phyloP scores from a whole-genome alignment of 768 basidiomycete genomes.

The Suillus brevipes region DNA sequence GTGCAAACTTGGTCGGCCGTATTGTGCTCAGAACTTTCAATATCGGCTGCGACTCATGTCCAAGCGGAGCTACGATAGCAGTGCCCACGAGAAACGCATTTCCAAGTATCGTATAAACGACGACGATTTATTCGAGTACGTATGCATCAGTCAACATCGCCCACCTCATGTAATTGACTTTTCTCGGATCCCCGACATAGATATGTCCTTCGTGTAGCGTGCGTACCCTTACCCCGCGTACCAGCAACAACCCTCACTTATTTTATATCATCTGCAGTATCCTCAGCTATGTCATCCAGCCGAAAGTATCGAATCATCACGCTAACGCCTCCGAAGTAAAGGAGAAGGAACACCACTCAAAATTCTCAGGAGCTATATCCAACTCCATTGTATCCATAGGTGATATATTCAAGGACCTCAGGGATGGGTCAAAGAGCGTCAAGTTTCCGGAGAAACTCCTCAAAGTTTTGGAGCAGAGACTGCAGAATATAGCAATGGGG shows the following conservation, averaged over 20 bases:
- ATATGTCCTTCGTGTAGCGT: conserved; percentile 85
- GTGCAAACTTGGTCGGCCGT: not conserved
- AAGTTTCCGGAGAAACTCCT: conserved; percentile 94
- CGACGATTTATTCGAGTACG: conserved; percentile 85
- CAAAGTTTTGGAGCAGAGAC: conserved; percentile 84
- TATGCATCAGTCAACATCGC: conserved; percentile 18
- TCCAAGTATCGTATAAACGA: conserved; percentile 79
- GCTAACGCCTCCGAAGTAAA: conserved; percentile 41
- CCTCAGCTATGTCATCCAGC: conserved; percentile 68
- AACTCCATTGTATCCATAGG: conserved; percentile 59
- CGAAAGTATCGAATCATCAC: conserved; percentile 44
- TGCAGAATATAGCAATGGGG: conserved; percentile 93
- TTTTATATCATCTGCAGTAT: conserved; percentile 45
- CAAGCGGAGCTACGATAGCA: conserved; percentile 73
- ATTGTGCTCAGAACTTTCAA: conserved; percentile 1
- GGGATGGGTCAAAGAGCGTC: conserved; percentile 79
- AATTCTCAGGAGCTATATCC: conserved; percentile 63
- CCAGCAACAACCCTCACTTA: conserved; percentile 10
- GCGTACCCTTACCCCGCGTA: conserved; percentile 34
- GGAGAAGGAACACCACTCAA: conserved; percentile 66
- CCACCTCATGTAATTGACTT: conserved; percentile 10
- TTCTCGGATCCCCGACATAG: conserved; percentile 38
- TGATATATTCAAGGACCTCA: conserved; percentile 78
- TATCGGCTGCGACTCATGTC: conserved; percentile 38
- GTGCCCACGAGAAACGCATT: conserved; percentile 67